phyloP scores from a whole-genome alignment of 2,329 filamentous ascomycete genomes.

The Calonectria montana region DNA sequence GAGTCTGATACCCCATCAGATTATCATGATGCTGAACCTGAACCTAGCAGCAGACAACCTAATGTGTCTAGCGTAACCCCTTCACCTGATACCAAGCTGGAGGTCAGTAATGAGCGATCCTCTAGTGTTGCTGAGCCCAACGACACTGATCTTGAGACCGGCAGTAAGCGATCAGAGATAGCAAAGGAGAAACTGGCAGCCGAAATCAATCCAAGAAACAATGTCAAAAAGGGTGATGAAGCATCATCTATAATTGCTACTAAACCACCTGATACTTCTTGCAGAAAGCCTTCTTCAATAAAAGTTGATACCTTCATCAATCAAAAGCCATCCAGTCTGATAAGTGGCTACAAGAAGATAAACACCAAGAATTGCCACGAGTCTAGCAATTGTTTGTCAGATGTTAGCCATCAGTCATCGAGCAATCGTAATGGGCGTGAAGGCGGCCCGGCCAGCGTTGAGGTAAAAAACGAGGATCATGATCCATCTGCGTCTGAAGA shows the following conservation, averaged over 20 bases:
- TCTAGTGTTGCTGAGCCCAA: neutral
- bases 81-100: no score
- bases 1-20: neutral
- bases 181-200: neutral
- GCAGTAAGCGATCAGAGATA: neutral
- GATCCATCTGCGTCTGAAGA: neutral
- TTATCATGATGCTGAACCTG: neutral
- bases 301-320: neutral
- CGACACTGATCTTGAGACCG: neutral
- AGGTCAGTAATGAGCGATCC: no score
- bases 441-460: neutral
- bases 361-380: neutral
- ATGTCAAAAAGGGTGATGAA: neutral
- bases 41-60: neutral
- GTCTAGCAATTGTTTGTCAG: neutral
- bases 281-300: no score
- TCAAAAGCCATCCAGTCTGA: neutral
- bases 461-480: no score
- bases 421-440: neutral
- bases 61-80: no score
- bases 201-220: neutral
- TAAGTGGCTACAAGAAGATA: neutral
- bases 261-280: neutral
- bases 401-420: neutral
- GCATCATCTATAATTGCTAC: no score